A percentile compares a stretch with the other conserved stretches of the same genome.
phyloP scores from a whole-genome alignment of 2,329 filamentous ascomycete species.

The Colletotrichum tropicicola region DNA sequence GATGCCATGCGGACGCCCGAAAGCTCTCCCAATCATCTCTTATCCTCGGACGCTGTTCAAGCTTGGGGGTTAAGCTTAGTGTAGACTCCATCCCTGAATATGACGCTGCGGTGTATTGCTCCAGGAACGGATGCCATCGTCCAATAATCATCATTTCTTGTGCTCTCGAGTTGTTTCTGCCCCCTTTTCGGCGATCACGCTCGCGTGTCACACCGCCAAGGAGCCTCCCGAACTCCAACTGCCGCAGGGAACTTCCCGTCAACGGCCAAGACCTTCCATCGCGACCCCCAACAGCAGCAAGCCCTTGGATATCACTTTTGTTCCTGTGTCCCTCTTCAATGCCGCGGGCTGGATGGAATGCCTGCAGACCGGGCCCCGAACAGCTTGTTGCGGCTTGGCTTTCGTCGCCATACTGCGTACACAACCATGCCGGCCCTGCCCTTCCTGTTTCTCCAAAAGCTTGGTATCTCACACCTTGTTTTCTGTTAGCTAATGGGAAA shows the following conservation, averaged over 20 bases:
- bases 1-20: background rate
- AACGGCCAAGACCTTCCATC: background rate
- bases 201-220: conserved; percentile 20
- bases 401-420: too few species aligned
- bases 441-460: conserved; percentile 15
- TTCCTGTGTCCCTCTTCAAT: too few species aligned
- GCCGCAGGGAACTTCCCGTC: conserved; percentile 10
- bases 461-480: background rate
- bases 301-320: background rate
- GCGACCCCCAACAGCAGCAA: too few species aligned
- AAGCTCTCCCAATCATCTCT: background rate
- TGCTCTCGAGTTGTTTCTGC: background rate
- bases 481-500: background rate
- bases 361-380: background rate
- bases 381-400: too few species aligned
- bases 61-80: background rate
- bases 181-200: conserved; percentile 5
- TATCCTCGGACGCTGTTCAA: background rate
- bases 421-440: too few species aligned
- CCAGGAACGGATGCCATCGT: background rate
- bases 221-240: conserved; percentile 6
- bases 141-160: background rate
- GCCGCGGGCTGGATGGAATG: too few species aligned
- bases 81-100: background rate
- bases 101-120: background rate